Evolutionary conservation across 2,329 filamentous ascomycete genomes (phyloP).

Genomic region (Keithomyces neogunnii): DNA sequence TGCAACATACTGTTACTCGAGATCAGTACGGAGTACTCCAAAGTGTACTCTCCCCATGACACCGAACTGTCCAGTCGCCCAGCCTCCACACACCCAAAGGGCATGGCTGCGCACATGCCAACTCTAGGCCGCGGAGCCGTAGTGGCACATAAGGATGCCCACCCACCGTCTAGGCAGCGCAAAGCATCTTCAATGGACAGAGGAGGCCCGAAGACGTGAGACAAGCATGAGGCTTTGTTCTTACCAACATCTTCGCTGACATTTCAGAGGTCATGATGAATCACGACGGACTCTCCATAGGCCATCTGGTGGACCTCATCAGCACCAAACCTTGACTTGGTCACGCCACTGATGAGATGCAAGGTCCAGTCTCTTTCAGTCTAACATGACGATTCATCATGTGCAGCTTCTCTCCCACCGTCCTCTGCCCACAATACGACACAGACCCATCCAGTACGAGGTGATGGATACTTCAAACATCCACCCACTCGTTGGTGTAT

Average conservation of each 20-base stretch:
- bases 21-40: not conserved
- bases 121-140: not conserved
- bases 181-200: not conserved
- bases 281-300: not conserved
- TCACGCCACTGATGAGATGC: not conserved
- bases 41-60: not conserved
- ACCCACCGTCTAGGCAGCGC: not conserved
- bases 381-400: not conserved
- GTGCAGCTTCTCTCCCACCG: not conserved
- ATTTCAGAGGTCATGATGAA: no score
- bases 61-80: not conserved
- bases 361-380: not conserved
- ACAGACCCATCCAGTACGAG: not conserved
- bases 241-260: not conserved
- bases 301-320: not conserved
- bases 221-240: constrained; percentile 6
- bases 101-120: no score
- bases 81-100: not conserved
- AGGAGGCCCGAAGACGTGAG: constrained; percentile 5
- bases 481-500: not conserved
- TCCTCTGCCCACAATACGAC: not conserved
- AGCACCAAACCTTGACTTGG: not conserved
- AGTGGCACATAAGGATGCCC: not conserved
- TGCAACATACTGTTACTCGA: not conserved
- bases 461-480: not conserved